Conservation (phyloP, 2,329 filamentous ascomycete genomes). For the Sodiomyces alkalinus region DNA sequence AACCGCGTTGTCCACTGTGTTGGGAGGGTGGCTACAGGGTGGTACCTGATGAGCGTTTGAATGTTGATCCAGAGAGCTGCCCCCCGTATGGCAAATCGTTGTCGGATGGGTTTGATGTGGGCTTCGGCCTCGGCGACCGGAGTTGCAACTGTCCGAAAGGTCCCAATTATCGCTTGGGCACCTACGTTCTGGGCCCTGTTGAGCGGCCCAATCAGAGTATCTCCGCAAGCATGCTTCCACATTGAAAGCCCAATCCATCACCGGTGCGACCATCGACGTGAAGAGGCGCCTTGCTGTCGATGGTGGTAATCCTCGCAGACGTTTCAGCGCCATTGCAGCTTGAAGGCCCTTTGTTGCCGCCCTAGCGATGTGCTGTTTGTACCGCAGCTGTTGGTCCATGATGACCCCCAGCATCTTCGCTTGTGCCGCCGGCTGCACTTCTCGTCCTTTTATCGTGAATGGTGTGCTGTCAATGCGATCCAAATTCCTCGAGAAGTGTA, state of each 20-base stretch:
- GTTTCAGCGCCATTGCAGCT: slow-evolving; percentile 5
- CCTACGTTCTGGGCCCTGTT: slow-evolving; percentile 2
- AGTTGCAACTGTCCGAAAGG: neutral
- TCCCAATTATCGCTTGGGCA: slow-evolving; percentile 2
- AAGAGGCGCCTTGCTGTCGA: slow-evolving; percentile 11
- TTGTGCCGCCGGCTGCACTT: neutral
- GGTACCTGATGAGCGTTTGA: neutral
- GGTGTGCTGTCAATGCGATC: neutral
- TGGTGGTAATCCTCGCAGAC: slow-evolving; percentile 7
- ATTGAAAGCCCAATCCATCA: slow-evolving; percentile 13
- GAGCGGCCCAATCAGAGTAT: neutral
- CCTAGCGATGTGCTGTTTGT: slow-evolving; percentile 3
- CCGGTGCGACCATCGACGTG: slow-evolving; percentile 9
- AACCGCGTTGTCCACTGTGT: neutral
- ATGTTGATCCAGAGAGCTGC: neutral
- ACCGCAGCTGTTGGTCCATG: slow-evolving; percentile 9
- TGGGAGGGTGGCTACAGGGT: neutral
- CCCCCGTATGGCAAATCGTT: neutral
- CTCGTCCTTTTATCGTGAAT: slow-evolving; percentile 1
- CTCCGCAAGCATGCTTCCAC: slow-evolving; percentile 1
- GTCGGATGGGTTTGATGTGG: slow-evolving; percentile 1
- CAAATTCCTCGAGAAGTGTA: slow-evolving; percentile 2
- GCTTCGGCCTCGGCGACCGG: slow-evolving; percentile 2
- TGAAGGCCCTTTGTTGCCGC: slow-evolving; percentile 7
- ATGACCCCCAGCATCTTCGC: slow-evolving; percentile 10